These are phyloP conservation scores for Pichia rugopelliculosa DNA, from an alignment of 805 yeast species.

Conservation along the genomic window DNA sequence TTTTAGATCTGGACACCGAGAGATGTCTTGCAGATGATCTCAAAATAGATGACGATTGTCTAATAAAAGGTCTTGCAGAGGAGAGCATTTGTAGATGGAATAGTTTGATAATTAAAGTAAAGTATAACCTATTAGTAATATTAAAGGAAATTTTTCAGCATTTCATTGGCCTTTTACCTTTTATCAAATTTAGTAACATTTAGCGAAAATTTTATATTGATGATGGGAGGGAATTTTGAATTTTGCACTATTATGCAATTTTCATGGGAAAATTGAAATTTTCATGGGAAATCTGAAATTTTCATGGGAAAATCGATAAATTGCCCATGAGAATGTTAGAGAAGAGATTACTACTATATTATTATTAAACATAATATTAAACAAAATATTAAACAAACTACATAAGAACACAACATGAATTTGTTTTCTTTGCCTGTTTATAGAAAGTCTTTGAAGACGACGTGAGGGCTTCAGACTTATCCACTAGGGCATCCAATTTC, in stretches of 20 bases:
- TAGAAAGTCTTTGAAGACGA: constrained; percentile 88
- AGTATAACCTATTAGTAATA: not conserved
- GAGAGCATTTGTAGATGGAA: not conserved
- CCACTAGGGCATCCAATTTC: constrained; percentile 87
- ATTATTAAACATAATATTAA: not conserved
- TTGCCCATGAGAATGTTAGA: not conserved
- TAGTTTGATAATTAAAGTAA: not conserved
- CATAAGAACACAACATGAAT: constrained; percentile 79
- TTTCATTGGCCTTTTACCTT: no score
- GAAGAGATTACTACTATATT: no score
- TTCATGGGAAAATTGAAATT: no score
- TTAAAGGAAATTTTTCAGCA: not conserved
- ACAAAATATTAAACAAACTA: constrained; percentile 24
- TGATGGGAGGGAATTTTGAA: no score
- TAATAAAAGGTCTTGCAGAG: not conserved
- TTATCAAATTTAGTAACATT: no score
- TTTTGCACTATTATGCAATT: no score
- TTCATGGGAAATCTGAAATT: no score
- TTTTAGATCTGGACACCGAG: not conserved
- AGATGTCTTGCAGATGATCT: not conserved
- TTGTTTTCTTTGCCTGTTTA: constrained; percentile 93
- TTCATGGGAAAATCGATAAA: not conserved
- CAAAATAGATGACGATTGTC: not conserved
- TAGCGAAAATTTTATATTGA: no score
- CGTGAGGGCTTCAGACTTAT: constrained; percentile 89